Conservation (phyloP, 768 basidiomycete genomes). For the Russula dissimulans region DNA sequence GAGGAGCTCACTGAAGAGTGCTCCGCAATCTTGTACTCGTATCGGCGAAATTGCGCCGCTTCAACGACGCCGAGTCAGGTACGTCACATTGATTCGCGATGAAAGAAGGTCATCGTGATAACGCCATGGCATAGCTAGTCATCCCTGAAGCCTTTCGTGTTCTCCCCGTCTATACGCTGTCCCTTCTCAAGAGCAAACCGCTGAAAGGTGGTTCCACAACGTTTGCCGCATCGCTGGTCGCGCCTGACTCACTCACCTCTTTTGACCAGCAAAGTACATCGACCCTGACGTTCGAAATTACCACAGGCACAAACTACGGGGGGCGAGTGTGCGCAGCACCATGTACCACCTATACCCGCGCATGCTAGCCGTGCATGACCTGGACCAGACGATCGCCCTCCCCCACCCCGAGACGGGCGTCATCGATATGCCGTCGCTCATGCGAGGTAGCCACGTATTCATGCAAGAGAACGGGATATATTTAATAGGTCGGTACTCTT, state of each 20-base stretch:
- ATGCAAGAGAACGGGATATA: conserved; percentile 94
- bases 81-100: conserved; percentile 16
- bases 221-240: background rate
- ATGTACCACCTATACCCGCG: conserved; percentile 83
- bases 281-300: conserved; percentile 92
- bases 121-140: conserved; percentile 53
- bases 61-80: conserved; percentile 75
- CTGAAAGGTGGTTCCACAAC: conserved; percentile 59
- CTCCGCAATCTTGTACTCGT: conserved; percentile 72
- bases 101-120: background rate
- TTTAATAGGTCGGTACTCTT: conserved; percentile 60
- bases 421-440: conserved; percentile 61
- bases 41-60: conserved; percentile 81
- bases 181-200: conserved; percentile 81
- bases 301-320: conserved; percentile 65
- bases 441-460: conserved; percentile 73
- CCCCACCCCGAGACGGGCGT: conserved; percentile 51
- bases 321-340: conserved; percentile 56
- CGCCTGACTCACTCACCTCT: background rate
- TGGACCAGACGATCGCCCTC: conserved; percentile 61
- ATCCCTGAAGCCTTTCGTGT: conserved; percentile 89
- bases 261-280: conserved; percentile 61
- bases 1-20: conserved; percentile 81
- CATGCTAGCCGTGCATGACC: conserved; percentile 79
- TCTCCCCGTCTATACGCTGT: conserved; percentile 72